These are phyloP conservation scores for Cryptococcus sp. DNA, from an alignment of 1,284 basidiomycete genomes.

Conservation along the genomic window DNA sequence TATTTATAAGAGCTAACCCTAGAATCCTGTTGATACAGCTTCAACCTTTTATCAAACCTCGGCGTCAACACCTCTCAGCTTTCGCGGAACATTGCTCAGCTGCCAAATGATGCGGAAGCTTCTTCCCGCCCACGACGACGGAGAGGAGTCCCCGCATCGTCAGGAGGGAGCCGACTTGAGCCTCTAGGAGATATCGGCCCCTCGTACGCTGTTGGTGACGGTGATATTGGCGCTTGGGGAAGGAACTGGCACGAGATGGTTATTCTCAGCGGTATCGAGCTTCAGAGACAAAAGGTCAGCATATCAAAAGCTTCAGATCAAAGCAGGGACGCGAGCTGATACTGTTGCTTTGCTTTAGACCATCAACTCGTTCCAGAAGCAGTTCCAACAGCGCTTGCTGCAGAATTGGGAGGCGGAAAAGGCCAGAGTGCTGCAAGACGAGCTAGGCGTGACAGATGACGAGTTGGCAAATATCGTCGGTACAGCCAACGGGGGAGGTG, in stretches of 20 bases:
- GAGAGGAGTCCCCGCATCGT: conserved; percentile 8
- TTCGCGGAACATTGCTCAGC: conserved; percentile 42
- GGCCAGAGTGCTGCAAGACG: conserved; percentile 45
- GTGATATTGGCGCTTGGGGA: conserved; percentile 46
- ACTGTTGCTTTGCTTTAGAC: conserved; percentile 24
- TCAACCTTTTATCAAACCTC: conserved; percentile 43
- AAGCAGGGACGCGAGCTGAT: not conserved
- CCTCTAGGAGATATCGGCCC: conserved; percentile 34
- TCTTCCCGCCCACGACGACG: conserved; percentile 26
- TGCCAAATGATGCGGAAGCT: conserved; percentile 27
- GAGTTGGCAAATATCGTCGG: conserved; percentile 36
- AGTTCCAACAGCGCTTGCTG: conserved; percentile 47
- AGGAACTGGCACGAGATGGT: conserved; percentile 53
- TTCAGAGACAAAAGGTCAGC: conserved; percentile 45
- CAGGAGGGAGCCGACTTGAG: conserved; percentile 14
- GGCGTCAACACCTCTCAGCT: conserved; percentile 50
- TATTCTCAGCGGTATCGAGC: conserved; percentile 48
- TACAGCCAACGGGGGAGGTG: conserved; percentile 20
- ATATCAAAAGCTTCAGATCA: not conserved
- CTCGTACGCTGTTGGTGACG: conserved; percentile 35
- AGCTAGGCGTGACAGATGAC: conserved; percentile 50
- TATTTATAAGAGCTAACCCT: not conserved
- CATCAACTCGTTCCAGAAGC: conserved; percentile 46
- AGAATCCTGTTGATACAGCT: conserved; percentile 1
- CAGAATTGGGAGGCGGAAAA: conserved; percentile 49